Base-by-base conservation (phyloP, 345 rosid genomes). In the Carallia pectinifolia region DNA sequence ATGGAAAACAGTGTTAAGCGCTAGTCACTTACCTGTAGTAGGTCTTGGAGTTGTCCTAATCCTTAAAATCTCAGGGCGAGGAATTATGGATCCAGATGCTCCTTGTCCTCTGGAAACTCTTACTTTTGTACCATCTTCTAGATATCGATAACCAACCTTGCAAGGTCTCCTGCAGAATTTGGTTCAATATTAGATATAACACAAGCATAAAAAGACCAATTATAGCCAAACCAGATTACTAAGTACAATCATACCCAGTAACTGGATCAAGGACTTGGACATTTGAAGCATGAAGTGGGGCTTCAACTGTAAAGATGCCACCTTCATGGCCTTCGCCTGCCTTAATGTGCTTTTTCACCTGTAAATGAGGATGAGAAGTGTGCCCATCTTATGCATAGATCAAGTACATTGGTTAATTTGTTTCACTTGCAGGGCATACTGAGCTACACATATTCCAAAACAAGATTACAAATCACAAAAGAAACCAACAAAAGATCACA, bases 41-140 rank as follows among this genome's bases (percentile, higher is more conserved):
- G 98, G 97, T 83, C 99, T 86, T 55, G 95, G 95, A 7, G 99
- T 88, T 37, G 89, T 76, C 75, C 99, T 82, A 52, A 90, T 87
- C 89, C 87, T 92, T 58, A 92, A 79, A 66, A 96, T 92, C 83
- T 96, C 98, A 44, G 98, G 99, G 17, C 95, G 96, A 74, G 98
- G 96, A 77, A 96, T 87, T 67, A 92, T 89, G 38, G 97, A 83
- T 58, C 90, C 91, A 61, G 98, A 92, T 71, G 99, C 81, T 67
- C 93, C 94, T 70, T 61, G 71, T 54, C 98, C 99, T 86, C 96
- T 89, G 6, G 98, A 82, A 44, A 90, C 89, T 88, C 98, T 88
- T 44, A 96, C 98, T 81, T 96, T 96, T 19, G 97, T 92, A 69
- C 99, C 99, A 79, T 96, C 98, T 81, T 90, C 99, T 53, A 96